Evolutionary conservation across 805 yeast species (phyloP), one percentile per base, ranked within the genome.

Genomic region (Hemisphaericaspora nanyangensis): DNA sequence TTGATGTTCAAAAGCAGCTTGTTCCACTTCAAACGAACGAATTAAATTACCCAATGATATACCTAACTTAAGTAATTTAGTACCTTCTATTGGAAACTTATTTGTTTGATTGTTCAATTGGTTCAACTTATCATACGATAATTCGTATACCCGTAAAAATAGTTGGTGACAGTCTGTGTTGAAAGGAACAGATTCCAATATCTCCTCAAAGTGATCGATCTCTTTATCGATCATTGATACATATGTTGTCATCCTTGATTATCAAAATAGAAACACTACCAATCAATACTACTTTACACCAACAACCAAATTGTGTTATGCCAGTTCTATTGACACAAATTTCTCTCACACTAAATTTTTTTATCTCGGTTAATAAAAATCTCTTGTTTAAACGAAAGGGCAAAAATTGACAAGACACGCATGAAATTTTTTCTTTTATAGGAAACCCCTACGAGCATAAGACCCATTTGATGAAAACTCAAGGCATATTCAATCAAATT

Each of bases 31-130:
- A 30, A 61, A 50, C 8, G 69, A 51, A 41, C 64, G 65, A 30
- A 67, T 42, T 25, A 68, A 50, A 46, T 66, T 68, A 1, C 74
- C 74, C 22, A 69, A 54, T 26, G 72, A 65, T 19, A 69, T 65
- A 15, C 69, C 68, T 24, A 69, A 47, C 47, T 68, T 68, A 32
- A 68, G 46, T 22, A 69, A 53, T 43, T 65, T 66, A 44, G 48
- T 61, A 26, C 62, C 50, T 35, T 68, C 61, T 5, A 68, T 55
- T 18, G 69, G 71, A 42, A 59, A 57, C 36, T 47, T 49, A 12
- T 40, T 35, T 8, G 52, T 38, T 13, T 53, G 48, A 16, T 55
- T 52, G 29, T 59, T 56, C 22, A 66, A 48, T 35, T 38, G 39
- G 25, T 39, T 34, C 22, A 64, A 34, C 8, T 55, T 50, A 17